Conservation (phyloP, 192 early-diverging fungal species). For the Spizellomyces sp. region DNA sequence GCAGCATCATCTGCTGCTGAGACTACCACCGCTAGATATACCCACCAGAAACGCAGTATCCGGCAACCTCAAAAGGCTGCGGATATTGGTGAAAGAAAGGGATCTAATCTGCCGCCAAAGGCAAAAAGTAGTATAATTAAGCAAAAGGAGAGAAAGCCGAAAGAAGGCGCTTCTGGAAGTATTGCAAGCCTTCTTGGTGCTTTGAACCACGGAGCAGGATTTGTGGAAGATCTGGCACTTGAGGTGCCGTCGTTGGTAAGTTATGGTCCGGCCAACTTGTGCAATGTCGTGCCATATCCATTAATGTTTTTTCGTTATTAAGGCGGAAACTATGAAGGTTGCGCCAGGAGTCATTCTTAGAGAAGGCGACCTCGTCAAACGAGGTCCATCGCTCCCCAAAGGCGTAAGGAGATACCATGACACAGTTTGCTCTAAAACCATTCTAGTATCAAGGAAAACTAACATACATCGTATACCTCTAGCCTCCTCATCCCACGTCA, state of each 20-base stretch:
- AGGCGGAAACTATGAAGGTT: conserved; percentile 53
- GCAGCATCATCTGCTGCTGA: background rate
- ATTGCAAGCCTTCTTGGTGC: background rate
- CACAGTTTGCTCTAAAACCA: background rate
- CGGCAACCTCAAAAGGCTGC: background rate
- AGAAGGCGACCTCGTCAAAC: conserved; percentile 52
- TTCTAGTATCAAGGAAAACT: background rate
- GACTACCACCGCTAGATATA: background rate
- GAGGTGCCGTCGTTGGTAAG: conserved; percentile 25
- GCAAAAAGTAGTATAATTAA: background rate
- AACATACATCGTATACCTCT: background rate
- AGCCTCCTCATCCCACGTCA: conserved; percentile 6
- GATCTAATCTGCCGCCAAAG: background rate
- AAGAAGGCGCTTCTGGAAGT: conserved; percentile 1
- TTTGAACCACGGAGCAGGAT: conserved; percentile 14
- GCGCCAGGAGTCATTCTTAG: conserved; percentile 45
- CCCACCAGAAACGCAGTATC: background rate
- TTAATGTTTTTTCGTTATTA: background rate
- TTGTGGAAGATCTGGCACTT: conserved; percentile 40
- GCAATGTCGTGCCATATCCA: background rate
- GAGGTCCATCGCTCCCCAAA: conserved; percentile 21
- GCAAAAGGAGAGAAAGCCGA: background rate
- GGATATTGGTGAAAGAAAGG: background rate
- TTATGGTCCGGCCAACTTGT: background rate
- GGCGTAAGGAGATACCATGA: conserved; percentile 7